These are phyloP conservation scores for Ustilago hordei DNA, from an alignment of 1,284 basidiomycete genomes.

Conservation along the genomic window DNA sequence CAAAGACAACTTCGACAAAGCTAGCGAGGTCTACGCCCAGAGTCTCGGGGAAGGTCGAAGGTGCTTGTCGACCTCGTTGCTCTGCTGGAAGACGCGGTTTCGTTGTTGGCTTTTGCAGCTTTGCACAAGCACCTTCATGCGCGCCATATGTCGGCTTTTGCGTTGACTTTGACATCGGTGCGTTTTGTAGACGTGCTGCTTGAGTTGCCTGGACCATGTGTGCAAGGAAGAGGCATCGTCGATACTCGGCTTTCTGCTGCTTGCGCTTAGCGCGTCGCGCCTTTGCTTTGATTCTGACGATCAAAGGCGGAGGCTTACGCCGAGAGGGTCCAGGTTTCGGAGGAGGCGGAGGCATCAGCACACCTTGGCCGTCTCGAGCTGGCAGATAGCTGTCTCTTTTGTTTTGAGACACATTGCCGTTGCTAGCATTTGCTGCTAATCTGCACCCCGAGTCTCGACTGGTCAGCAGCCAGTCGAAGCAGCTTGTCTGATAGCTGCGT, in stretches of 20 bases:
- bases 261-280: slow-evolving; percentile 39
- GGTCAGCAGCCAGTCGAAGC: not conserved
- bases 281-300: slow-evolving; percentile 26
- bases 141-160: too few relatives aligned
- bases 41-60: slow-evolving; percentile 24
- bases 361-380: slow-evolving; percentile 11
- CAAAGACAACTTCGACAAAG: slow-evolving; percentile 36
- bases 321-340: slow-evolving; percentile 24
- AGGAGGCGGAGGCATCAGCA: slow-evolving; percentile 25
- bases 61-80: slow-evolving; percentile 8
- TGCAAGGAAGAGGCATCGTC: slow-evolving; percentile 30
- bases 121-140: not conserved
- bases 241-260: slow-evolving; percentile 39
- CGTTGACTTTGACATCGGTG: not conserved
- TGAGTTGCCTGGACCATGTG: slow-evolving; percentile 29
- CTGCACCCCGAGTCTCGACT: not conserved
- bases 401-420: not conserved
- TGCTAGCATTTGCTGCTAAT: not conserved
- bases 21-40: slow-evolving; percentile 20
- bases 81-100: not conserved
- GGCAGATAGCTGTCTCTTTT: not conserved
- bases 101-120: not conserved
- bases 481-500: not conserved
- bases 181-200: slow-evolving; percentile 13
- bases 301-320: slow-evolving; percentile 30